Conservation (phyloP, 768 basidiomycete species). For the Ramaria rubella region DNA sequence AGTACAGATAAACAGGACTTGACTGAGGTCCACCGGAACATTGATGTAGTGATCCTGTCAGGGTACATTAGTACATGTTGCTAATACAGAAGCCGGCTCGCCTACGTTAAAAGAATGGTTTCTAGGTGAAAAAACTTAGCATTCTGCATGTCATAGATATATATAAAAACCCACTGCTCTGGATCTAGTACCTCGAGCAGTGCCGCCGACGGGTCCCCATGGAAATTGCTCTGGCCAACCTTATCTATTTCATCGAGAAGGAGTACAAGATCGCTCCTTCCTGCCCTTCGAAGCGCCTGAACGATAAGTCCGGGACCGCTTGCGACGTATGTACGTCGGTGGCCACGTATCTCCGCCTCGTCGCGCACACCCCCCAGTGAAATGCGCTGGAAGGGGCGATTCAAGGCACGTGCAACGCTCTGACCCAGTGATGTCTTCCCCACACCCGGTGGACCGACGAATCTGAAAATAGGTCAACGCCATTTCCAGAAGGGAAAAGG, state of each 20-base stretch:
- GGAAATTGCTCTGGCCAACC: conserved; percentile 65
- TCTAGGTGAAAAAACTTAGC: neutral
- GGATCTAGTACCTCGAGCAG: conserved; percentile 90
- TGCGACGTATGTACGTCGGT: conserved; percentile 85
- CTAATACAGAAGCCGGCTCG: conserved; percentile 1
- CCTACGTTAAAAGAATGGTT: conserved; percentile 50
- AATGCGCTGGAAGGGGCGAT: conserved; percentile 85
- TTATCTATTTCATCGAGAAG: conserved; percentile 93
- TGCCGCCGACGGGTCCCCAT: conserved; percentile 89
- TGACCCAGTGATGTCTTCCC: conserved; percentile 91
- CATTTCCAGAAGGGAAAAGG: conserved; percentile 12
- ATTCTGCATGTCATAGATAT: neutral
- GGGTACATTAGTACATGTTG: neutral
- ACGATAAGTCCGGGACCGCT: conserved; percentile 80
- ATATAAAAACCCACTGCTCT: conserved; percentile 63
- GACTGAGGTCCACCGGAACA: conserved; percentile 80
- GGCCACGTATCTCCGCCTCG: conserved; percentile 79
- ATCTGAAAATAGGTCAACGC: conserved; percentile 35
- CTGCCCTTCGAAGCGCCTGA: conserved; percentile 80
- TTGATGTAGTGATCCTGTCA: conserved; percentile 86
- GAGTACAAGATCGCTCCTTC: conserved; percentile 72
- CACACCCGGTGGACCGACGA: conserved; percentile 86
- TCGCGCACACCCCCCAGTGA: conserved; percentile 89
- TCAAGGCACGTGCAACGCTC: conserved; percentile 76
- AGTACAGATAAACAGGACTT: conserved; percentile 88